A percentile compares a stretch with the other conserved stretches of the same genome.
Conservation (phyloP, 2,329 filamentous ascomycete genomes). For the Penicillium sp. region DNA sequence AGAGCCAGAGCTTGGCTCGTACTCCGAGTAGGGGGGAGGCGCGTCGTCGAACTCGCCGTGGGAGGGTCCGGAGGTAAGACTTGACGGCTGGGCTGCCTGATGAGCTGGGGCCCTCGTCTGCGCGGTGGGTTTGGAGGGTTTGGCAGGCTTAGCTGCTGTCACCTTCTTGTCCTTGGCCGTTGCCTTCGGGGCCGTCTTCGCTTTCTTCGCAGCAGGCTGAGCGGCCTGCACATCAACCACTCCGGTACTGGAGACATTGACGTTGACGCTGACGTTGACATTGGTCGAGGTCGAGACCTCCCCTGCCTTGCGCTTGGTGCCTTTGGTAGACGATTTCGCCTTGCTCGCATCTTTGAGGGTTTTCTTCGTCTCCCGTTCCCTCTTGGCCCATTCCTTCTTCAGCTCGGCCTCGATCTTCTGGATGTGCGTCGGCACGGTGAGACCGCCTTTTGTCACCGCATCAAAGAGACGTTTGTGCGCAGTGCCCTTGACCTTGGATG, state of each 20-base stretch:
- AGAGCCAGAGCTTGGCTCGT: neutral
- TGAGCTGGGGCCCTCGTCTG: neutral
- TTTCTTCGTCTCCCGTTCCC: neutral
- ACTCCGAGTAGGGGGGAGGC: neutral
- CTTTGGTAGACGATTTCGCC: neutral
- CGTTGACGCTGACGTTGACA: constrained; percentile 7
- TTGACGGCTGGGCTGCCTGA: neutral
- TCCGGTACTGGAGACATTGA: constrained; percentile 3
- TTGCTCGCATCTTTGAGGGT: neutral
- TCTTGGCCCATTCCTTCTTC: constrained; percentile 56
- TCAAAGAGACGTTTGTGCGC: constrained; percentile 60
- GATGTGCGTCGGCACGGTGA: constrained; percentile 53
- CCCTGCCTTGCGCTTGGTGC: constrained; percentile 5
- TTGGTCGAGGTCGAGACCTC: neutral
- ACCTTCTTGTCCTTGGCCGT: constrained; percentile 3
- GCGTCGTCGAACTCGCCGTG: neutral
- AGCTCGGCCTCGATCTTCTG: constrained; percentile 52
- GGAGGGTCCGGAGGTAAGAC: neutral
- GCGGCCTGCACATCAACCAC: neutral
- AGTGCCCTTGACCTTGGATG: constrained; percentile 57
- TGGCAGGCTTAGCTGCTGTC: neutral
- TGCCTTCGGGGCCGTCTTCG: neutral
- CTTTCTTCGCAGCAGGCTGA: neutral
- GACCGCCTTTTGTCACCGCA: constrained; percentile 49
- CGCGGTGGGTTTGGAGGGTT: neutral